Evolutionary conservation across 2,329 filamentous ascomycete genomes (phyloP).

Genomic region (Coniochaeta sp.): DNA sequence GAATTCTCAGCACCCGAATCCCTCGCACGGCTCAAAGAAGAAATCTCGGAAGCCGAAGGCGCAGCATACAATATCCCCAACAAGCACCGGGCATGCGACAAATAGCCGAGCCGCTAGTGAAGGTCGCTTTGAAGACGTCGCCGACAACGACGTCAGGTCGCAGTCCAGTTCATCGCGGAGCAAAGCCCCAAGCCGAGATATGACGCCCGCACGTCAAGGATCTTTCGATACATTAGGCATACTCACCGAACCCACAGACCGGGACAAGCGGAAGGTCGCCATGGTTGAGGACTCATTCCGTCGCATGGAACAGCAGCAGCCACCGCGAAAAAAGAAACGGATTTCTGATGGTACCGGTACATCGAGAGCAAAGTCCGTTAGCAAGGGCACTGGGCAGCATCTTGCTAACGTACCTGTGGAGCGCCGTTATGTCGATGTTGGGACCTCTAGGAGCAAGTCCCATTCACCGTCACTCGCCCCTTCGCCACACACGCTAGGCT

Average conservation of each 20-base stretch:
- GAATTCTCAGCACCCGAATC: constrained; percentile 7
- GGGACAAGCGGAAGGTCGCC: constrained; percentile 59
- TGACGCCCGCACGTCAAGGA: constrained; percentile 53
- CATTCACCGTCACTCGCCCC: constrained; percentile 37
- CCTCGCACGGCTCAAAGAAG: constrained; percentile 28
- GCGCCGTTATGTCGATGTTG: constrained; percentile 42
- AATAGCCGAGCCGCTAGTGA: constrained; percentile 60
- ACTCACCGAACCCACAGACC: constrained; percentile 55
- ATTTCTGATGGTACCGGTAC: constrained; percentile 42
- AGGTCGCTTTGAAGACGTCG: constrained; percentile 46
- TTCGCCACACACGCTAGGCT: constrained; percentile 27
- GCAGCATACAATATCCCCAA: constrained; percentile 48
- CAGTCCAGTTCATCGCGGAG: constrained; percentile 47
- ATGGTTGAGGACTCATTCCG: constrained; percentile 58
- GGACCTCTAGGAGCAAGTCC: constrained; percentile 45
- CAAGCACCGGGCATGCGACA: constrained; percentile 52
- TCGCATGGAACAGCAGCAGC: constrained; percentile 49
- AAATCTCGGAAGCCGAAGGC: constrained; percentile 48
- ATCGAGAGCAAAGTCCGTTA: constrained; percentile 20
- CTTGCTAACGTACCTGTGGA: constrained; percentile 25
- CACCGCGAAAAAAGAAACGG: constrained; percentile 55
- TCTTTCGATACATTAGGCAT: constrained; percentile 53
- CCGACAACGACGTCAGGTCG: constrained; percentile 44
- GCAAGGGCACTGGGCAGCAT: constrained; percentile 10
- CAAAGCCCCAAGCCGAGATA: constrained; percentile 60